These are phyloP conservation scores for Hypoxylon sp. DNA, from an alignment of 2,329 filamentous ascomycete genomes.

Conservation along the genomic window DNA sequence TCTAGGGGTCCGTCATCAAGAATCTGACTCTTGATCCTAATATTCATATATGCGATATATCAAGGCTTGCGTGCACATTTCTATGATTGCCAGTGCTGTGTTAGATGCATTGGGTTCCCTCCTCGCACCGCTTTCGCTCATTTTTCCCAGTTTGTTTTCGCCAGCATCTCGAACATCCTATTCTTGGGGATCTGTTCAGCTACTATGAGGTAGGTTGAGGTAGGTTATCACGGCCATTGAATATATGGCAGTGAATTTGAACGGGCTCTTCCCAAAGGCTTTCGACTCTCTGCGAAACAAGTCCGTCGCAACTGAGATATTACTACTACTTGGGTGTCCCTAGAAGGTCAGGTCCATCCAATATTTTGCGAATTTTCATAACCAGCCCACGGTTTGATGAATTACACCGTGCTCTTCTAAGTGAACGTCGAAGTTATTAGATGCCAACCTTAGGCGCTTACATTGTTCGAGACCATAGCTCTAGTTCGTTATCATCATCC, in stretches of 20 bases:
- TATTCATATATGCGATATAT: conserved; percentile 16
- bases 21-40: not conserved
- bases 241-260: not conserved
- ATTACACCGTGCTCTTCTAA: not conserved
- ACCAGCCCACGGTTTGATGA: not conserved
- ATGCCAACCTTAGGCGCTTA: not conserved
- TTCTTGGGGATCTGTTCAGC: not conserved
- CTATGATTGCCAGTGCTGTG: not conserved
- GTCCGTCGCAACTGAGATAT: not conserved
- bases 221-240: no score
- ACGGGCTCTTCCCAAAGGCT: not conserved
- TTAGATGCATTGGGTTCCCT: not conserved
- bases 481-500: not conserved
- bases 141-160: not conserved
- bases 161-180: not conserved
- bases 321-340: not conserved
- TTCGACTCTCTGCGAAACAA: not conserved
- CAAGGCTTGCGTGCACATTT: not conserved
- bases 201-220: not conserved
- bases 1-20: not conserved
- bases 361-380: not conserved
- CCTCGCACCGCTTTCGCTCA: not conserved
- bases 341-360: not conserved
- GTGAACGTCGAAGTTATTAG: not conserved
- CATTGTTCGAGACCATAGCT: not conserved